phyloP scores from a whole-genome alignment of 768 basidiomycete species.

The Leccinum variicolor region DNA sequence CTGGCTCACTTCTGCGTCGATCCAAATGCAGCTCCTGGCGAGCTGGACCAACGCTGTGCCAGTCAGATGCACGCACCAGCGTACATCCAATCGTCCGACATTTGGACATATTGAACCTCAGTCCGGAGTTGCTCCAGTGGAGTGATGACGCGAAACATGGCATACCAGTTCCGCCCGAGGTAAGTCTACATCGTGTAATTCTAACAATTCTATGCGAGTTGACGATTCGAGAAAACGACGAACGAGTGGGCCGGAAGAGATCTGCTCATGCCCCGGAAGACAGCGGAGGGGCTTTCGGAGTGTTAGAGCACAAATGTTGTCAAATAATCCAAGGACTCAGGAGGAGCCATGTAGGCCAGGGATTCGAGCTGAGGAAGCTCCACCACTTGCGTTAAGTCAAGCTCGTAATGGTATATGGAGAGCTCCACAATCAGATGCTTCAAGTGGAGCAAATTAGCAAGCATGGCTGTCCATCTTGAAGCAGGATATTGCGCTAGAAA shows the following conservation, averaged over 20 bases:
- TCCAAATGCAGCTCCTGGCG: conserved; percentile 38
- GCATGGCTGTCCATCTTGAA: conserved; percentile 27
- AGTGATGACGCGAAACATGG: conserved; percentile 37
- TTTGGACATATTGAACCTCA: conserved; percentile 43
- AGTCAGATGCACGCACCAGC: conserved; percentile 57
- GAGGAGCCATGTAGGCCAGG: too few species aligned
- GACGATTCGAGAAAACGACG: too few species aligned
- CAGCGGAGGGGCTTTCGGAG: too few species aligned
- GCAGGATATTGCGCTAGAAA: conserved; percentile 19
- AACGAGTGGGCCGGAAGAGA: too few species aligned
- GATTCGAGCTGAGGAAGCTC: too few species aligned
- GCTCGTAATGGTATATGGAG: conserved; percentile 24
- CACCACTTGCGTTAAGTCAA: conserved; percentile 6
- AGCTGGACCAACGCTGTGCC: conserved; percentile 50
- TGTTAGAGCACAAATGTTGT: too few species aligned
- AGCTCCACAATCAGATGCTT: conserved; percentile 40
- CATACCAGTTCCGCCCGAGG: too few species aligned
- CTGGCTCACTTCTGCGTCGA: background rate
- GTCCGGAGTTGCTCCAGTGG: conserved; percentile 43
- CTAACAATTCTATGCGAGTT: too few species aligned
- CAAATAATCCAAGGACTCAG: too few species aligned
- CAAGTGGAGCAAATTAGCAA: conserved; percentile 42
- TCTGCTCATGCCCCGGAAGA: too few species aligned
- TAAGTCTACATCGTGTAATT: too few species aligned
- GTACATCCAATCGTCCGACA: conserved; percentile 48